phyloP scores from a whole-genome alignment of 1,284 basidiomycete species.

The Ganoderma resinaceum region DNA sequence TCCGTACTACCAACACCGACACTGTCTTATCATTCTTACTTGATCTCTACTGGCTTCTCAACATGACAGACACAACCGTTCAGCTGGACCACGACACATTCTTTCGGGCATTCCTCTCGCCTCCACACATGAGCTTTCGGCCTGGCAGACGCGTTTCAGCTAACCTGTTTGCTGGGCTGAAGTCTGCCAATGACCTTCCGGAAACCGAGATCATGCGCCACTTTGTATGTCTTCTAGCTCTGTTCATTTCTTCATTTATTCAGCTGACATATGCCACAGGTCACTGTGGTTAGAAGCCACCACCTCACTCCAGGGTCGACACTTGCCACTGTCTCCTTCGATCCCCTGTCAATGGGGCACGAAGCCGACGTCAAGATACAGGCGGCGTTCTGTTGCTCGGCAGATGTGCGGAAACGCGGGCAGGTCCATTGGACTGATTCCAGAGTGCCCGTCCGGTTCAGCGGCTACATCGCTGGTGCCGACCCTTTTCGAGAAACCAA shows the following conservation, averaged over 20 bases:
- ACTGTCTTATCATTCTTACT: too few species aligned
- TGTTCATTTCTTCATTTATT: neutral
- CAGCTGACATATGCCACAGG: neutral
- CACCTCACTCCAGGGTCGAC: neutral
- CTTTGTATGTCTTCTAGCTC: neutral
- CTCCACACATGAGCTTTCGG: neutral
- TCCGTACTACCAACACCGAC: too few species aligned
- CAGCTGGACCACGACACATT: neutral
- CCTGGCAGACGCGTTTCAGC: neutral
- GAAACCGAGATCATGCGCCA: neutral
- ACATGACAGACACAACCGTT: neutral
- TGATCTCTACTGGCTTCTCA: neutral
- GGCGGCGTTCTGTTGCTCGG: neutral
- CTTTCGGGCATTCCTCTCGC: neutral
- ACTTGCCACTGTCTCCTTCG: neutral
- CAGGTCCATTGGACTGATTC: neutral
- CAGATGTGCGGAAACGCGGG: neutral
- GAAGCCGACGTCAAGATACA: neutral
- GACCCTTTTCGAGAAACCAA: neutral
- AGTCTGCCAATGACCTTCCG: neutral
- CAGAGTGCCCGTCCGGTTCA: neutral
- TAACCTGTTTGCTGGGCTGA: neutral
- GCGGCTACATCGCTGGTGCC: neutral
- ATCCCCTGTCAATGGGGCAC: neutral
- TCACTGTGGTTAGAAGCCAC: neutral